These are phyloP conservation scores for Cucurbita pepo DNA, from an alignment of 306 rosid species.

Conservation along the genomic window DNA sequence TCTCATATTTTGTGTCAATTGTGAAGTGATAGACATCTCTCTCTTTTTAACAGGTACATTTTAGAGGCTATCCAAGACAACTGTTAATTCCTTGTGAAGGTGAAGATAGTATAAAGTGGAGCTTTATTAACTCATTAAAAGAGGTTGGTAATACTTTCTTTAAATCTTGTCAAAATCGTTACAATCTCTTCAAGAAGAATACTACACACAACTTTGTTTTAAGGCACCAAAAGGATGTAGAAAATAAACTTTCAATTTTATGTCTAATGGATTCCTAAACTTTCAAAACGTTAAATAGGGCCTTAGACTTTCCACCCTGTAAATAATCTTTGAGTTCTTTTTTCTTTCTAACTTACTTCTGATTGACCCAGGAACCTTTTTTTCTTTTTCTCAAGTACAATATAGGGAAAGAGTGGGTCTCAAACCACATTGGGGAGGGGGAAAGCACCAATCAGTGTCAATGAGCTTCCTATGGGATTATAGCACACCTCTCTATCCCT, in stretches of 20 bases:
- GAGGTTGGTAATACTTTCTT: constrained; percentile 28
- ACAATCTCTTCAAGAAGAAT: background rate
- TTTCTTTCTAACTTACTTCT: too few species aligned
- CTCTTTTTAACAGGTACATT: constrained; percentile 32
- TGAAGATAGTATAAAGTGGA: constrained; percentile 83
- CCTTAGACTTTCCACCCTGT: background rate
- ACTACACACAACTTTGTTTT: background rate
- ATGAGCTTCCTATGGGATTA: too few species aligned
- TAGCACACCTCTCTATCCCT: too few species aligned
- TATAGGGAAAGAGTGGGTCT: too few species aligned
- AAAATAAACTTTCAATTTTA: background rate
- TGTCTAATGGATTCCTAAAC: background rate
- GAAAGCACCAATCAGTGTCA: too few species aligned
- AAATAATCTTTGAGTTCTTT: too few species aligned
- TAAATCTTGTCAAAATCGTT: background rate
- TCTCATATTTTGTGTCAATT: background rate
- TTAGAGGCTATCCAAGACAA: constrained; percentile 74
- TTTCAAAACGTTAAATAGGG: background rate
- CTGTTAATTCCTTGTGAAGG: constrained; percentile 78
- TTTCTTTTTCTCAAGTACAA: too few species aligned
- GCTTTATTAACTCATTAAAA: constrained; percentile 82
- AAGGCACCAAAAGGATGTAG: background rate
- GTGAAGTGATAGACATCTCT: constrained; percentile 4
- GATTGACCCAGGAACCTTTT: too few species aligned
- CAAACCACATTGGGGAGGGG: too few species aligned